Base-by-base conservation (phyloP, 768 basidiomycete species). In the Austroboletus eburneus region DNA sequence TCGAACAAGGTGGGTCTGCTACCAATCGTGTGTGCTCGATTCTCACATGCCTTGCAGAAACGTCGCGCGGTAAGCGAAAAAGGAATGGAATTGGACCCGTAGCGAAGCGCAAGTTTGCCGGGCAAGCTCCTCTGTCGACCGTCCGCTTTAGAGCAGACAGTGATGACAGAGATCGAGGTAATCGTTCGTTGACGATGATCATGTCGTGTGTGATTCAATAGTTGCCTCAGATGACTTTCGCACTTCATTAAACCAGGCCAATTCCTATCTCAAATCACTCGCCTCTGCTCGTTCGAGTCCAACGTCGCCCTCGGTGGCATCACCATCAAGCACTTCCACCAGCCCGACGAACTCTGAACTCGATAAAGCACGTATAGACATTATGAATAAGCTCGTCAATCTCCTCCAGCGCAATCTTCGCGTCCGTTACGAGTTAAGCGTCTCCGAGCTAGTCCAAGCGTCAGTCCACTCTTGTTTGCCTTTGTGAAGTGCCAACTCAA, bases 391-490 rank as follows among this genome's bases (percentile, higher is more conserved):
- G 51, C 65, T 94, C 4, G 81, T 83, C 21, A 70, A 69, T 33
- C 75, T 85, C 18, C 67, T 94, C 2, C 83, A 83, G 55, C 76
- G 81, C 20, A 83, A 84, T 55, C 61, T 87, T 36, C 78, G 87
- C 13, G 84, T 96, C 18, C 76, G 84, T 41, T 89, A 85, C 57
- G 86, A 92, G 57, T 56, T 93, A 20, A 77, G 80, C 39, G 67
- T 88, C 7, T 66, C 72, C 0, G 86, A 92, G 34, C 67, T 93
- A 17, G 68, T 91, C n/a, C 72, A 81, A 57, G 81, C 78, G 93
- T 95, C 57, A 62, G 91, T 68, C 9, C 18, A 17, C 43, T 41
- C 23, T 42, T 46, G 2, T 42, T 17, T 39, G n/a, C 22, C 18
- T 27, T 39, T 18, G 39, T 54, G 30, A 7, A 22, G 21, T 35